A percentile compares a stretch with the other conserved stretches of the same genome.
Conservation (phyloP, 2,329 filamentous ascomycete species). For the Penicillium sp. region DNA sequence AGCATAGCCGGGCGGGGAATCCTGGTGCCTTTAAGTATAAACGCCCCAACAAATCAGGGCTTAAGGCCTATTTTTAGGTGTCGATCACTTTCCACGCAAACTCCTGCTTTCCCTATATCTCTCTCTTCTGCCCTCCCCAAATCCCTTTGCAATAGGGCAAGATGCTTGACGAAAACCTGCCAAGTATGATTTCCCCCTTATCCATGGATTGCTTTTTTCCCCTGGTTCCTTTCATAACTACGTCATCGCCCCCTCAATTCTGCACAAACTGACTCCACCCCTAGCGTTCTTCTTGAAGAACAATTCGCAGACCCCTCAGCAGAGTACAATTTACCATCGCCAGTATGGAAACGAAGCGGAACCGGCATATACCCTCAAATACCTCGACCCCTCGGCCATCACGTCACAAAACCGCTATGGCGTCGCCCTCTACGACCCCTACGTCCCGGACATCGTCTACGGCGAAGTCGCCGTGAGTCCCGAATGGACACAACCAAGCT, state of each 20-base stretch:
- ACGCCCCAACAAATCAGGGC: conserved; percentile 2
- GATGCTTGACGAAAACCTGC: conserved; percentile 95
- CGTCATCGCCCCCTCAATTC: conserved; percentile 14
- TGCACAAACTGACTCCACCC: conserved; percentile 16
- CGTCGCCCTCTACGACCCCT: conserved; percentile 78
- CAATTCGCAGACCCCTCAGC: conserved; percentile 41
- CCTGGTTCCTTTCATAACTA: conserved; percentile 2
- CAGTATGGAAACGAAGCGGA: conserved; percentile 78
- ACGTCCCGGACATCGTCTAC: conserved; percentile 77
- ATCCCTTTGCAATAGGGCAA: conserved; percentile 13
- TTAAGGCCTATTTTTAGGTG: conserved; percentile 24
- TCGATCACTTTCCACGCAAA: conserved; percentile 15
- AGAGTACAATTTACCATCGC: conserved; percentile 47
- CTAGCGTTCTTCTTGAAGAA: conserved; percentile 61
- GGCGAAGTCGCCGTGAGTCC: conserved; percentile 83
- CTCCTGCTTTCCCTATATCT: neutral
- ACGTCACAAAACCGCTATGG: conserved; percentile 81
- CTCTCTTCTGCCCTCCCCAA: neutral
- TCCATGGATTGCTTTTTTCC: neutral
- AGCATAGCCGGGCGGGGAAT: conserved; percentile 12
- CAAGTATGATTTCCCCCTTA: conserved; percentile 51
- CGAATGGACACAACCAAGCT: conserved; percentile 78
- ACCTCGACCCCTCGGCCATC: conserved; percentile 69
- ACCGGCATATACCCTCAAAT: conserved; percentile 77
- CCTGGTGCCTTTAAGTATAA: conserved; percentile 5